These are phyloP conservation scores for Domatiomyces globalis DNA, from an alignment of 2,329 filamentous ascomycete genomes.

Conservation along the genomic window DNA sequence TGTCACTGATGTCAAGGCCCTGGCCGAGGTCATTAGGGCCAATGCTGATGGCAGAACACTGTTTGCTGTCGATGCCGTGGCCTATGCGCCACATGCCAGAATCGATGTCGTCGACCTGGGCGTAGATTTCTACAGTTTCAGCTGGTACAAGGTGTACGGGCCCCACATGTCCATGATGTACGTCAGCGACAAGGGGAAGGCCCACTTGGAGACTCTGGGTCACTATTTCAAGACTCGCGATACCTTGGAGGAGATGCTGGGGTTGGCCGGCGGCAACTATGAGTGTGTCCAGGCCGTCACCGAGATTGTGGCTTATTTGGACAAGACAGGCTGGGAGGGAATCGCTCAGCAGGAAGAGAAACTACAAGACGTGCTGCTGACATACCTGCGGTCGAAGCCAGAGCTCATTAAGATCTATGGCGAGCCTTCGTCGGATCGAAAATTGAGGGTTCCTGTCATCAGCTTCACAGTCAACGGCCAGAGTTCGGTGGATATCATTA, in stretches of 20 bases:
- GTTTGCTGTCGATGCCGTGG: conserved; percentile 61
- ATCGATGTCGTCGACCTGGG: conserved; percentile 55
- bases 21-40: conserved; percentile 26
- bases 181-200: conserved; percentile 43
- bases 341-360: conserved; percentile 47
- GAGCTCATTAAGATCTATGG: conserved; percentile 46
- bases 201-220: conserved; percentile 41
- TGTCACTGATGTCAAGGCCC: conserved; percentile 38
- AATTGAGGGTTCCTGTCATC: conserved; percentile 48
- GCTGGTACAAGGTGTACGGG: conserved; percentile 72
- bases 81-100: conserved; percentile 57
- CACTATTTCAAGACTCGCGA: conserved; percentile 53
- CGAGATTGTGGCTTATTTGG: conserved; percentile 47
- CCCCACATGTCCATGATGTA: conserved; percentile 62
- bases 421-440: conserved; percentile 34
- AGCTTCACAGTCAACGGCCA: conserved; percentile 49
- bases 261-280: conserved; percentile 55
- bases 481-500: conserved; percentile 39
- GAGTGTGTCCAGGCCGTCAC: conserved; percentile 54
- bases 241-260: conserved; percentile 53
- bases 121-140: conserved; percentile 65
- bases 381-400: conserved; percentile 39
- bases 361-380: conserved; percentile 45
- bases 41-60: conserved; percentile 38
- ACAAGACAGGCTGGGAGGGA: conserved; percentile 32